Percentiles rank a stretch among this genome's conserved stretches.
phyloP scores from a whole-genome alignment of 305 asterid species.

The Solanum hybrid region DNA sequence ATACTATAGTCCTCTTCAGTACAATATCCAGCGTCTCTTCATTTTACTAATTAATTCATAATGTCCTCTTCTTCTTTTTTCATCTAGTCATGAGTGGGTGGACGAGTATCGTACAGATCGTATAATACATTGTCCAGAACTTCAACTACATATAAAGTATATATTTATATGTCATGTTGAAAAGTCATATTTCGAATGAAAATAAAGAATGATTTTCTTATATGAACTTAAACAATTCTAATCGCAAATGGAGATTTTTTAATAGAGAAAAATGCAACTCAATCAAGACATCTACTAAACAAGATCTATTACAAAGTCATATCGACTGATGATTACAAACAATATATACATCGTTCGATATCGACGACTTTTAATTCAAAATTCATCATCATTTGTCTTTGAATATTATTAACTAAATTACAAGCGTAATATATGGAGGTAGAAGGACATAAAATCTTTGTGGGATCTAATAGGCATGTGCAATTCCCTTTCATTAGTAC shows the following conservation, averaged over 20 bases:
- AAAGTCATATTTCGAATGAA: background rate
- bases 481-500: background rate
- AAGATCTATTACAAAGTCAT: background rate
- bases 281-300: background rate
- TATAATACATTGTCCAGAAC: background rate
- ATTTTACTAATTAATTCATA: background rate
- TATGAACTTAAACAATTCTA: background rate
- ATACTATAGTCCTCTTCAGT: background rate
- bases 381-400: background rate
- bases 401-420: background rate
- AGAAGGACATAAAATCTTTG: background rate
- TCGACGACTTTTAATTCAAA: background rate
- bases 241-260: background rate
- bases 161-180: background rate
- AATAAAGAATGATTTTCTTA: background rate
- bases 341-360: background rate
- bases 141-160: background rate
- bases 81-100: background rate
- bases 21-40: background rate
- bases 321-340: background rate
- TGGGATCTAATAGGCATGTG: background rate
- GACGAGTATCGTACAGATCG: background rate
- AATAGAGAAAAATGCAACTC: background rate
- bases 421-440: background rate
- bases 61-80: background rate